Evolutionary conservation across 2,329 filamentous ascomycete species (phyloP), one percentile per base, ranked within the genome.

Genomic region (Talaromyces sp.): DNA sequence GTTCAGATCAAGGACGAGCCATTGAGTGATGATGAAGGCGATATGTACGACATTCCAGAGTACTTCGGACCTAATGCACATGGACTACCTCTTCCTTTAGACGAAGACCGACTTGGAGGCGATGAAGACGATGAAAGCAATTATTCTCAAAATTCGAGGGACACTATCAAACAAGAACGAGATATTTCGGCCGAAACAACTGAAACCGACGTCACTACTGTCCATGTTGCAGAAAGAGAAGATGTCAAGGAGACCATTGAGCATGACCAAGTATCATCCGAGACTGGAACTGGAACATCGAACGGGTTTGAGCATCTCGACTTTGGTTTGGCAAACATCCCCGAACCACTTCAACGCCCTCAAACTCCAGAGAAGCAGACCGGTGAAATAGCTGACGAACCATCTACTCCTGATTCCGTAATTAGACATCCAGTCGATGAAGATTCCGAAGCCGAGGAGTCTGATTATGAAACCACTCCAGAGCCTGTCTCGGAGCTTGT

Each of bases 381-480:
- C 71, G 84, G 81, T 63, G 82, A 85, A 1, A 80, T 86, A 0
- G 78, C 79, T 19, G 72, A 74, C 2, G 88, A 90, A 68, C 87
- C 87, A 10, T 86, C 87, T 39, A 96, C 92, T 8, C 93, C 94
- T 15, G 91, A 93, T 59, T 98, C 94, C 7, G 93, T 98, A 25
- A 94, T 97, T 68, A 90, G 91, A 67, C 91, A 93, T 72, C 87
- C 88, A 2, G 77, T 91, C 57, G 79, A 82, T 1, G 80, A 83
- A 9, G 80, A 84, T 10, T 73, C 69, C 7, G 71, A 69, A 3
- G 71, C 74, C 7, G 71, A 70, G 1, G 22, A 45, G 19, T 59
- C 56, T 76, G 78, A 54, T 19, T 17, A 69, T 67, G 37, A 52
- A 49, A 75, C 74, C 2, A 75, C 81, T 2, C 76, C 78, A 17